Evolutionary conservation across 164 flowering plant species (phyloP), one percentile per base, ranked within the genome.

Genomic region (Malania oleifera): DNA sequence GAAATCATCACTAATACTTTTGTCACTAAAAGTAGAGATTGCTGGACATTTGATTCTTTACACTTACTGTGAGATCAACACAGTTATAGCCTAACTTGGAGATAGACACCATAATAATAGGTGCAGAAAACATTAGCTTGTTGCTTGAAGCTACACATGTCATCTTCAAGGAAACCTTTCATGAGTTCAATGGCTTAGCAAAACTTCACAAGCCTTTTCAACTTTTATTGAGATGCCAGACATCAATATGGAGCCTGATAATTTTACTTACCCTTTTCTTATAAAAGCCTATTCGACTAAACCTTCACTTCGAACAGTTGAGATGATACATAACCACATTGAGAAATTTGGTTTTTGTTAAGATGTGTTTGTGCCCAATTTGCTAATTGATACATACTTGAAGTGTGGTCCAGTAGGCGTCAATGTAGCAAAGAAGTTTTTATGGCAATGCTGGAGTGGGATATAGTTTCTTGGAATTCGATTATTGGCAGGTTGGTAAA

Each of bases 401-500:
- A 81, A 75, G 74, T 83, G 85, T 52, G 91, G 88, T 0, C n/a
- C 40, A 5, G 20, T 20, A n/a, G 90, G 95, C 0, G 48, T 85
- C 28, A 25, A 25, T 13, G 65, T 61, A 3, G 89, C 87, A 1
- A 70, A 31, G 80, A 83, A 63, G 67, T 17, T 91, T 88, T 86
- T 64, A 48, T 53, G 54, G 61, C 28, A 39, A 83, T 88, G 96
- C 67, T 20, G 28, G 78, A 73, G 48, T 64, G 76, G 52, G 91
- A 91, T 72, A 58, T 74, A 39, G 98, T 88, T 28, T 64, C 86
- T 9, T 84, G 92, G 86, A 88, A 91, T 61, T 68, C 90, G 0
- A 78, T 91, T 77, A 75, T 91, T 13, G 52, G 71, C 14, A 91
- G 88, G 56, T 60, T 83, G 52, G 76, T 73, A 52, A 83, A 73